phyloP scores from a whole-genome alignment of 139 green algal genomes.

The Protoeuglena noctilucae region DNA sequence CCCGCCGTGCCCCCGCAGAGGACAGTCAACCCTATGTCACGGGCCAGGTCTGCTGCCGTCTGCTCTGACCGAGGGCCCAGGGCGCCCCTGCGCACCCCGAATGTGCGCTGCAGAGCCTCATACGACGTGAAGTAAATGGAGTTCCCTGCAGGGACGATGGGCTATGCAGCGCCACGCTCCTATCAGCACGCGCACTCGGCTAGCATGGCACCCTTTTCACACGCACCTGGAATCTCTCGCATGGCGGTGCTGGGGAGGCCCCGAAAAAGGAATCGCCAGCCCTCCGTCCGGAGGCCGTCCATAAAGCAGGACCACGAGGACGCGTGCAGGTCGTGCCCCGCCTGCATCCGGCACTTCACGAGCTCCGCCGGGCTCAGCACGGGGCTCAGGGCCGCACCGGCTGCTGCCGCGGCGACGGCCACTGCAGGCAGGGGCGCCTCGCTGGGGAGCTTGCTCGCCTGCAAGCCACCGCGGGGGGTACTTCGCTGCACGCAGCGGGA shows the following conservation, averaged over 20 bases:
- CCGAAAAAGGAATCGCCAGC: slow-evolving; percentile 29
- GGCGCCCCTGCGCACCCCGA: too few species aligned
- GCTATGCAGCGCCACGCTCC: too few species aligned
- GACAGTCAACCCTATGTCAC: too few species aligned
- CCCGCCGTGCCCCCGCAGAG: slow-evolving; percentile 45
- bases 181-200: too few species aligned
- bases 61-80: too few species aligned
- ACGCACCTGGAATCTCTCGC: too few species aligned
- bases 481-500: slow-evolving; percentile 2
- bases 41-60: too few species aligned
- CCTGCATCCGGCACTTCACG: slow-evolving; percentile 34
- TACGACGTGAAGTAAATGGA: slow-evolving; percentile 57
- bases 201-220: too few species aligned
- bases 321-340: neutral
- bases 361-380: slow-evolving; percentile 56
- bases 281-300: slow-evolving; percentile 27
- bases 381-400: slow-evolving; percentile 36
- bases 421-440: too few species aligned
- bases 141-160: too few species aligned
- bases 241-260: slow-evolving; percentile 45
- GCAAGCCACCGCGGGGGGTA: neutral
- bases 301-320: slow-evolving; percentile 1
- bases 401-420: slow-evolving; percentile 28
- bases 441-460: too few species aligned
- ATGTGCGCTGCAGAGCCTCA: neutral